Conservation (phyloP, 495 filamentous ascomycete species). For the Tetracladium marchalianum region DNA sequence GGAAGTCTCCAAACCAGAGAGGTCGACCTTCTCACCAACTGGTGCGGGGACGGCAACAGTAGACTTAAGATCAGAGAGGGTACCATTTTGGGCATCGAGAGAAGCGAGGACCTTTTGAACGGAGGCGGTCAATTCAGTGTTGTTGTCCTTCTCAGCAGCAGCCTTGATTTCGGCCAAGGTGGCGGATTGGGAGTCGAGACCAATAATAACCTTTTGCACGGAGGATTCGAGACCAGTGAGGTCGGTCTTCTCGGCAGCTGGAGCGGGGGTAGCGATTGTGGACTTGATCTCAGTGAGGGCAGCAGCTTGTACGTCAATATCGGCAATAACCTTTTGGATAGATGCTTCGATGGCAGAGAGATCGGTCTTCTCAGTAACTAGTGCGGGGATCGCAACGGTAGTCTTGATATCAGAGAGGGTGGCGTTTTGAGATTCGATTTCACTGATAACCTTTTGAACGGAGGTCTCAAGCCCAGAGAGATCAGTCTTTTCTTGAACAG, state of each 20-base stretch:
- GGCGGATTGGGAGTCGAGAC: constrained; percentile 7
- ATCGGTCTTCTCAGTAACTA: constrained; percentile 5
- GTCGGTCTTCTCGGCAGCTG: constrained; percentile 7
- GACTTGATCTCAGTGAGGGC: constrained; percentile 7
- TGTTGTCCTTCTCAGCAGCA: constrained; percentile 2
- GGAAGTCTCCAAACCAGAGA: constrained; percentile 3
- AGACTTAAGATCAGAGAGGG: constrained; percentile 10
- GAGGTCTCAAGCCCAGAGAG: constrained; percentile 6
- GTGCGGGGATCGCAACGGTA: constrained; percentile 1
- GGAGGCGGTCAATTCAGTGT: neutral
- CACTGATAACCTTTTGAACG: constrained; percentile 1
- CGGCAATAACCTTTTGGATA: neutral
- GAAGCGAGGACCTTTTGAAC: neutral
- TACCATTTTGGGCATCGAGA: constrained; percentile 1
- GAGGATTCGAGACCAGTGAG: constrained; percentile 9
- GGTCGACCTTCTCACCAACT: constrained; percentile 6
- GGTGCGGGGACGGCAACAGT: constrained; percentile 2
- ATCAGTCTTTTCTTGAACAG: constrained; percentile 6
- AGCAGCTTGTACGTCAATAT: neutral
- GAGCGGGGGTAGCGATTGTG: neutral
- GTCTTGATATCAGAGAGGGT: constrained; percentile 4
- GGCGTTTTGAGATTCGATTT: constrained; percentile 1
- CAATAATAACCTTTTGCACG: constrained; percentile 5
- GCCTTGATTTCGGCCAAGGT: constrained; percentile 11
- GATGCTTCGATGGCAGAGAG: constrained; percentile 5